Evolutionary conservation across 768 basidiomycete genomes (phyloP).

Genomic region (Suillus placidus): DNA sequence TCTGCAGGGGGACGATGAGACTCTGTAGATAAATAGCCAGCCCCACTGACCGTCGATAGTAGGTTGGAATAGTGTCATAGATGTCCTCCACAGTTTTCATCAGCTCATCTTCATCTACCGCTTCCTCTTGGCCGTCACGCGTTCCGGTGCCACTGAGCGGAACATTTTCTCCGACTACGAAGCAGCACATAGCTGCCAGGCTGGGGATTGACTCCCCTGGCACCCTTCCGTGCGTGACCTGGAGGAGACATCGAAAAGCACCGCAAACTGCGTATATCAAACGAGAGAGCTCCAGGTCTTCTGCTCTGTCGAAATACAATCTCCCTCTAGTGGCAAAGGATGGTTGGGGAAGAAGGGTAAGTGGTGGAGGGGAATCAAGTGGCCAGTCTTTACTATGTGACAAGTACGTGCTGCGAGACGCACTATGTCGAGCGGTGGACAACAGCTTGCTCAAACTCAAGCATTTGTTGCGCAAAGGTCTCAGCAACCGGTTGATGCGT

Average conservation of each 20-base stretch:
- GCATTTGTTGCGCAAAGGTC: slow-evolving; percentile 53
- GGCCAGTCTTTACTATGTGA: slow-evolving; percentile 21
- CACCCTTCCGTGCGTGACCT: slow-evolving; percentile 35
- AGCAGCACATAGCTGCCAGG: slow-evolving; percentile 50
- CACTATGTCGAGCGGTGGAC: slow-evolving; percentile 14
- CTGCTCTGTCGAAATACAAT: slow-evolving; percentile 37
- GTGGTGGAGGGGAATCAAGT: slow-evolving; percentile 33
- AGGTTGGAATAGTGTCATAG: slow-evolving; percentile 55
- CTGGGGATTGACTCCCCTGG: slow-evolving; percentile 31
- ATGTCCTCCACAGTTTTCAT: slow-evolving; percentile 39
- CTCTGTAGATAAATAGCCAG: background rate
- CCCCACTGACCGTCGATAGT: slow-evolving; percentile 51
- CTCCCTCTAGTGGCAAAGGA: slow-evolving; percentile 33
- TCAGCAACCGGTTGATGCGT: slow-evolving; percentile 47
- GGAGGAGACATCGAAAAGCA: slow-evolving; percentile 53
- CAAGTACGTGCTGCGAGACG: slow-evolving; percentile 6
- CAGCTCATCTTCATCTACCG: slow-evolving; percentile 26
- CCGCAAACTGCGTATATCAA: slow-evolving; percentile 57
- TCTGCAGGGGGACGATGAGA: slow-evolving; percentile 32
- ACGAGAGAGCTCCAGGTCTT: slow-evolving; percentile 46
- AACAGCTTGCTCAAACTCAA: slow-evolving; percentile 26
- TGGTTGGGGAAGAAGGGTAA: slow-evolving; percentile 43
- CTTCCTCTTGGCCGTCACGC: slow-evolving; percentile 26
- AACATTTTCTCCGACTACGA: slow-evolving; percentile 49
- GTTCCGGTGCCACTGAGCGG: slow-evolving; percentile 27